Evolutionary conservation across 2,329 filamentous ascomycete genomes (phyloP).

Genomic region (Colletotrichum paranaense): DNA sequence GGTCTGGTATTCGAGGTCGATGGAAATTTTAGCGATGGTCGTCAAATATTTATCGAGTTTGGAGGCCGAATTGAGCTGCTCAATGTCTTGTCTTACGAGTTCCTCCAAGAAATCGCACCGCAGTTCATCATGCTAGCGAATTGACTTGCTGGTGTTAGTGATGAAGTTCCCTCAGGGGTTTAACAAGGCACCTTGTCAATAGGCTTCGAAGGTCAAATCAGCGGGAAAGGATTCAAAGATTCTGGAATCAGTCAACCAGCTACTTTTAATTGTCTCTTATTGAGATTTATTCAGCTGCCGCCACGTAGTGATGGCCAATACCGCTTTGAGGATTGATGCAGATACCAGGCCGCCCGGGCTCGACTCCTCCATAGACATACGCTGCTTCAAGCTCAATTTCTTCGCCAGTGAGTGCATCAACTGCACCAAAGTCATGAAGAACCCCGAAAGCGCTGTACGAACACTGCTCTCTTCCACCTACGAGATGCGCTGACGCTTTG

Average conservation of each 20-base stretch:
- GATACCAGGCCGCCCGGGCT: too few relatives aligned
- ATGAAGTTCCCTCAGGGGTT: neutral
- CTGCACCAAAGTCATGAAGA: neutral
- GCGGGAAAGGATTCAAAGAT: neutral
- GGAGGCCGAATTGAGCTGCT: too few relatives aligned
- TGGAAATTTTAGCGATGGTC: too few relatives aligned
- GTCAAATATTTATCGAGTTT: too few relatives aligned
- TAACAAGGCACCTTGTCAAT: neutral
- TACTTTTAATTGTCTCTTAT: neutral
- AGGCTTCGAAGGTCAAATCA: neutral
- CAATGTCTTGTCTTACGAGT: too few relatives aligned
- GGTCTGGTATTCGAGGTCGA: too few relatives aligned
- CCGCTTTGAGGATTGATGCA: neutral
- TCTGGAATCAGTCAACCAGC: neutral
- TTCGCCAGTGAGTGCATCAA: neutral
- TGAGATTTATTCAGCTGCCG: neutral
- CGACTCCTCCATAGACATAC: neutral
- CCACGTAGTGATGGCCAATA: neutral
- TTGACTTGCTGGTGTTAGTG: too few relatives aligned
- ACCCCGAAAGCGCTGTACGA: neutral
- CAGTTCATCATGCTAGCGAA: too few relatives aligned
- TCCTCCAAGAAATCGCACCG: too few relatives aligned
- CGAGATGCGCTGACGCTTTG: neutral
- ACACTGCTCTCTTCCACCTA: neutral
- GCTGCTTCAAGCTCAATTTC: slow-evolving; percentile 2